Base-by-base conservation (phyloP, 2,329 filamentous ascomycete genomes). In the Fusarium odoratissimum region DNA sequence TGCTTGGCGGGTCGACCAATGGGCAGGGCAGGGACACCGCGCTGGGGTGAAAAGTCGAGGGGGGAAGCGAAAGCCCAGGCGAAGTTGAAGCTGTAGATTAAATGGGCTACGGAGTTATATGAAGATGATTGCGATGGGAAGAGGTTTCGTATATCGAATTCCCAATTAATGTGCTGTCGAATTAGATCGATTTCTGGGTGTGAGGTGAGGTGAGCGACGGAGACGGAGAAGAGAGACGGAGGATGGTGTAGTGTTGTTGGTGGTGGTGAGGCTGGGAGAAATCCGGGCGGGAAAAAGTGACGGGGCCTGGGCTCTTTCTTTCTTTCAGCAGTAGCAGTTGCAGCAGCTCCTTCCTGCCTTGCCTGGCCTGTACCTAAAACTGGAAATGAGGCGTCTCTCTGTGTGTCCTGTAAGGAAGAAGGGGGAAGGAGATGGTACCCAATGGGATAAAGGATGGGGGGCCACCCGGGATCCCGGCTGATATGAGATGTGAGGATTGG, bases 1-100 rank as follows among this genome's bases (percentile, higher is more conserved):
- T 64, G 62, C 74, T 75, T 75, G 71, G 76, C 75, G 73, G 69
- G 76, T 76, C 71, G 67, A 67, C 75, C 75, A 77, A 76, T 77
- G 62, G 52, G 49, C 68, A 64, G 64, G 55, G 65, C 21, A 68
- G 42, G 60, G 64, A 72, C 65, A 73, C 73, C 69, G 74, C 69
- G 73, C 57, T 63, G 61, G 67, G 60, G 57, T 56, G 54, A 68
- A 52, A 54, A 67, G 55, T 63, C 59, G 51, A 56, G 58, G 25
- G 48, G n/a, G 48, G n/a, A 58, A 64, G 64, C 46, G 51, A 67
- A 64, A 41, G 52, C 46, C 33, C 54, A 23, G 45, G 54, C 57
- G 59, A 59, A 49, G 41, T 58, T 28, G 42, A 44, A 28, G 45
- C 28, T 42, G 35, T n/a, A 41, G 55, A 62, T 62, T 60, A 52